Evolutionary conservation across 1,139 yeast species (phyloP).

Genomic region (Pneumocystis wakefieldiae): DNA sequence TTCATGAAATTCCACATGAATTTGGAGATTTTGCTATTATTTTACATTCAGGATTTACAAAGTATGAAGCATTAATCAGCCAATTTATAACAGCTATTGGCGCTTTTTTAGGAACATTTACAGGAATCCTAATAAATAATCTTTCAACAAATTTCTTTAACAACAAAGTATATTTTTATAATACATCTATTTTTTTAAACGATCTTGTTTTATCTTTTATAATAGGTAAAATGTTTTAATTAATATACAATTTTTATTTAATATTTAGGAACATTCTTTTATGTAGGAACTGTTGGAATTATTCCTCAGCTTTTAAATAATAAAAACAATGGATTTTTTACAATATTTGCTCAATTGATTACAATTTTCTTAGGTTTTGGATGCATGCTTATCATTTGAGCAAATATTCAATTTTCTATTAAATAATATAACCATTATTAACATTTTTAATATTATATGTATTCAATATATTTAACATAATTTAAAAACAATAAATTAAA

Average conservation of each 20-base stretch:
- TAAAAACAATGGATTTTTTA: neutral
- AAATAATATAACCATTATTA: neutral
- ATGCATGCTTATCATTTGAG: neutral
- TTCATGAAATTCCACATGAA: constrained; percentile 65
- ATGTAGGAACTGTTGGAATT: neutral
- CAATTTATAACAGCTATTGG: constrained; percentile 51
- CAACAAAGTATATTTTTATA: constrained; percentile 29
- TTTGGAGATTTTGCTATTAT: constrained; percentile 58
- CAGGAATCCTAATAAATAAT: constrained; percentile 39
- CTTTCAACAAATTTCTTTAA: constrained; percentile 17
- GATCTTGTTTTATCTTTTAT: constrained; percentile 52
- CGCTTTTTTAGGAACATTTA: constrained; percentile 45
- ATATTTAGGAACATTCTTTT: neutral
- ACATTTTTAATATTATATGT: neutral
- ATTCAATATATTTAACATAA: neutral
- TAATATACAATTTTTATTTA: neutral
- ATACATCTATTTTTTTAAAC: constrained; percentile 34
- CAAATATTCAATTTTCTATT: neutral
- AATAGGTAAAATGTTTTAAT: constrained; percentile 31
- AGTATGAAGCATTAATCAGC: constrained; percentile 45
- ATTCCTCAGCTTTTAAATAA: neutral
- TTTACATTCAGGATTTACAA: constrained; percentile 48
- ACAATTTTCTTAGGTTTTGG: neutral
- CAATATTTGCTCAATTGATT: neutral
- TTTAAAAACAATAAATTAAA: neutral